A percentile compares a stretch with the other conserved stretches of the same genome.
Conservation (phyloP, 2,329 filamentous ascomycete species). For the Coniochaeta sp. region DNA sequence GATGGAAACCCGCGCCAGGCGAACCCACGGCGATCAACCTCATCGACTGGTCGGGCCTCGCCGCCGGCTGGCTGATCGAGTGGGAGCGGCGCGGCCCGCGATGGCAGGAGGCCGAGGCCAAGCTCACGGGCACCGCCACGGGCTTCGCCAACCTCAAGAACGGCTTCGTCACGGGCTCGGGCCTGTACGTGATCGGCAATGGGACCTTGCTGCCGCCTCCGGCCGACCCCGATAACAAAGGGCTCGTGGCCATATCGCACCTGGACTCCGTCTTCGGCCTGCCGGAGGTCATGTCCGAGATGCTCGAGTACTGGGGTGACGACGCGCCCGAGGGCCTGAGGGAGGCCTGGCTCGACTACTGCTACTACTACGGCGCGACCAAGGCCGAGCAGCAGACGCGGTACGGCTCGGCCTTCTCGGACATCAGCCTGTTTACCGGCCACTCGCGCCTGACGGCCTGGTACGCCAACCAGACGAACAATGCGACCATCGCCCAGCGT, state of each 20-base stretch:
- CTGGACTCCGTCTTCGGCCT: constrained; percentile 45
- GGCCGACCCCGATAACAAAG: constrained; percentile 42
- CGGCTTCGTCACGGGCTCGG: constrained; percentile 51
- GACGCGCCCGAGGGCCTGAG: constrained; percentile 41
- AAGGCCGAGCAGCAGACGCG: constrained; percentile 41
- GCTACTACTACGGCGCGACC: constrained; percentile 46
- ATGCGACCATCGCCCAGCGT: constrained; percentile 37
- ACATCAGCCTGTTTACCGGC: constrained; percentile 41
- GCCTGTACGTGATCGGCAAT: constrained; percentile 40
- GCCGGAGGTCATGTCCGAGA: constrained; percentile 42
- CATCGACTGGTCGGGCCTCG: constrained; percentile 52
- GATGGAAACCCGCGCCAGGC: constrained; percentile 27
- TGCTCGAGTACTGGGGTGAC: constrained; percentile 39
- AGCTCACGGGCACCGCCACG: constrained; percentile 35
- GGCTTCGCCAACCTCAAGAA: constrained; percentile 49
- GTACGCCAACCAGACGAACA: constrained; percentile 33
- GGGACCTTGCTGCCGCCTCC: constrained; percentile 44
- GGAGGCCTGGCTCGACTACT: constrained; percentile 52
- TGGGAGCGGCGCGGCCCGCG: constrained; percentile 49
- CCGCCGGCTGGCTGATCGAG: constrained; percentile 50
- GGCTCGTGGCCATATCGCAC: constrained; percentile 45
- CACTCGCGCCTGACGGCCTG: constrained; percentile 54
- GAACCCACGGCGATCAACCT: constrained; percentile 36
- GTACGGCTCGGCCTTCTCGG: constrained; percentile 44
- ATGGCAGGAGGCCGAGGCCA: constrained; percentile 29